Evolutionary conservation across 345 rosid genomes (phyloP).

Genomic region (Eucalyptus cloeziana): DNA sequence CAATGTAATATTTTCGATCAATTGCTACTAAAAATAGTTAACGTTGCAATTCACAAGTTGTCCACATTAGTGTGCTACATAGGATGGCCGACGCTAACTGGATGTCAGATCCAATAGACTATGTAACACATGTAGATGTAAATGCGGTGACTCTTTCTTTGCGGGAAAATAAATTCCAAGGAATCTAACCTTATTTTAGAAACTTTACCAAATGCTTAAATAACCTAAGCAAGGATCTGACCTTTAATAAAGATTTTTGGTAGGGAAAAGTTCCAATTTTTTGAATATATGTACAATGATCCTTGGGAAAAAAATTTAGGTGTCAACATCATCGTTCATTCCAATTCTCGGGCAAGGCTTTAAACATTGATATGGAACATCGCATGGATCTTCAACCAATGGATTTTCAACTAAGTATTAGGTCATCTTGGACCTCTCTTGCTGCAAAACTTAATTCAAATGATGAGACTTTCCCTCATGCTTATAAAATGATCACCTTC

Average conservation of each 20-base stretch:
- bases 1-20: no score
- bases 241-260: neutral
- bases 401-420: neutral
- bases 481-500: neutral
- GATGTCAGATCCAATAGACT: neutral
- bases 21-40: neutral
- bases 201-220: neutral
- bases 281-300: neutral
- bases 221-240: neutral
- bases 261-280: neutral
- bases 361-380: neutral
- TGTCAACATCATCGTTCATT: neutral
- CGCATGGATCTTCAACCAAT: neutral
- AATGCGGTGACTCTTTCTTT: neutral
- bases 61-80: no score
- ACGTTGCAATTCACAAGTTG: neutral
- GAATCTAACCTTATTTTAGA: neutral
- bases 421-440: neutral
- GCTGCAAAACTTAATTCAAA: no score
- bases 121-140: neutral
- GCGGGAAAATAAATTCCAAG: neutral
- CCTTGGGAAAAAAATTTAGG: neutral
- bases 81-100: rapidly evolving
- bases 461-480: neutral
- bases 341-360: neutral